phyloP scores from a whole-genome alignment of 2,329 filamentous ascomycete species.

The Alternaria longipes region DNA sequence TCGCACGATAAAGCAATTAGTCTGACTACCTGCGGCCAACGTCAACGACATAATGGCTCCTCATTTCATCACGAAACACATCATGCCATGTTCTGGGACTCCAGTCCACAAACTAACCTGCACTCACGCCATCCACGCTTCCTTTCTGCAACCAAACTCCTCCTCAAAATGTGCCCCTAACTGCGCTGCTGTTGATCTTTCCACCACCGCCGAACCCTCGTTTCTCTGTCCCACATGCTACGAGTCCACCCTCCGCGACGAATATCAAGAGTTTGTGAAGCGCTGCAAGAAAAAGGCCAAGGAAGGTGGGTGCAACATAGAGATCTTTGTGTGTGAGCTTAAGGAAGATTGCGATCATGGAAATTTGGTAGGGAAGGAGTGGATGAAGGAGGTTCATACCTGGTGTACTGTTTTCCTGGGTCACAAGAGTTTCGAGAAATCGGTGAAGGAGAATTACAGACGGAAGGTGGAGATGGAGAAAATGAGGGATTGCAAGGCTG shows the following conservation, averaged over 20 bases:
- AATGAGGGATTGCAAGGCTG: neutral
- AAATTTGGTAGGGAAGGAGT: neutral
- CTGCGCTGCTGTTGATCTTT: neutral
- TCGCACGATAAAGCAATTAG: neutral
- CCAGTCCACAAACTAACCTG: conserved; percentile 6
- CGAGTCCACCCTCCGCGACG: neutral
- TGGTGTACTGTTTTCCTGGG: neutral
- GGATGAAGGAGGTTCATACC: neutral
- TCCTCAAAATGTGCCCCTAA: conserved; percentile 12
- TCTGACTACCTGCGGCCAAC: neutral
- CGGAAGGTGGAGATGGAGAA: neutral
- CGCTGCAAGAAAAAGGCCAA: neutral
- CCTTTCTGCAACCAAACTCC: neutral
- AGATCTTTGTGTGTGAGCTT: neutral
- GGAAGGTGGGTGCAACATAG: neutral
- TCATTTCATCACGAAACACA: neutral
- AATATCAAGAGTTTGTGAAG: neutral
- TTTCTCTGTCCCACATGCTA: conserved; percentile 11
- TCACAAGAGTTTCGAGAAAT: neutral
- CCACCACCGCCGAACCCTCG: neutral
- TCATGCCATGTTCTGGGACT: neutral
- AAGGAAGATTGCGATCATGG: neutral
- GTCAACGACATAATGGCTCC: neutral
- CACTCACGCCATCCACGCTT: neutral
- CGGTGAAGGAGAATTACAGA: neutral